Evolutionary conservation across 495 filamentous ascomycete genomes (phyloP), one percentile per base, ranked within the genome.

Genomic region (Neurospora tetraspora): DNA sequence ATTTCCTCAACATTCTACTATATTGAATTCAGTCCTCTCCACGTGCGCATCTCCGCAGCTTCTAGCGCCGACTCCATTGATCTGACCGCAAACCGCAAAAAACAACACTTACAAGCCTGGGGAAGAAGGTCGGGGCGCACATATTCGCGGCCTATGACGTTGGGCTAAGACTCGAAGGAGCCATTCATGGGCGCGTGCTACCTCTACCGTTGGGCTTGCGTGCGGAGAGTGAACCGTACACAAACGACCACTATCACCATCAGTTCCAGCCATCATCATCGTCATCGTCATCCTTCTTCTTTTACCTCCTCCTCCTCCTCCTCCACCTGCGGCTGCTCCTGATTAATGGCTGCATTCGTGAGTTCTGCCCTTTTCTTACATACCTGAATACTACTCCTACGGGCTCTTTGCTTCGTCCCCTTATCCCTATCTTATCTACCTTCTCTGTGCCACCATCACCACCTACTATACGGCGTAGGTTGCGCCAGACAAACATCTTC

Each of bases 321-420:
- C 20, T 53, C 11, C 20, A 27, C 53, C 53, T 65, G 27, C 53
- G 53, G 53, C 53, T 65, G 53, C 27, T 65, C 14, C 7, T 65
- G 27, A 65, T 80, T 82, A 70, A 85, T 85, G 83, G 83, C 83
- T 83, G 83, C 83, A 74, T 80, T 85, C 73, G 83, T 85, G 78
- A 83, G 83, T 83, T 68, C 4, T 43, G 27, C 45, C 72, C 43
- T 72, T 68, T 68, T 45, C 39, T 72, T 71, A 70, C 69, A 68
- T 37, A n/a, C 38, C 59, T 85, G 77, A 83, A 83, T 82, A 59
- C 70, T 61, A 65, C 10, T 76, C 47, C 71, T 68, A 39, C 40
- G 71, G 69, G 70, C 71, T 71, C 27, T 31, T 65, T 65, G 53
- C 53, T 34, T 65, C 23, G 27, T 36, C 31, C 69, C 40, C 43